Percentiles rank a stretch among this genome's conserved stretches.
phyloP scores from a whole-genome alignment of 331 rosid species.

The Cydonia oblonga region DNA sequence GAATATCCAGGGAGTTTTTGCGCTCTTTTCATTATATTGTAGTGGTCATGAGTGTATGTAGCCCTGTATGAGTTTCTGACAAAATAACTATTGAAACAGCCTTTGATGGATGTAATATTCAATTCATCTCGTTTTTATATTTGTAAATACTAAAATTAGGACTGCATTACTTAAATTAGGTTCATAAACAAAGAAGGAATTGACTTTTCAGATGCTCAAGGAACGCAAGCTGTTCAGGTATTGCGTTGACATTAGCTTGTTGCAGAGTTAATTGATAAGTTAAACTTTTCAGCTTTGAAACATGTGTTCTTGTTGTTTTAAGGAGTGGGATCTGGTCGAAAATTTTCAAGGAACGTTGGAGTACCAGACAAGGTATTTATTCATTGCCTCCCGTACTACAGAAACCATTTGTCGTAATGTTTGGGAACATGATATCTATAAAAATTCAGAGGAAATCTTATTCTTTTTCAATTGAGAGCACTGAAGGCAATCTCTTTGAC shows the following conservation, averaged over 20 bases:
- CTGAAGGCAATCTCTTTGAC: background rate
- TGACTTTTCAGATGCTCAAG: constrained; percentile 96
- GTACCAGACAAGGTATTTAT: constrained; percentile 87
- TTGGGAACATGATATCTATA: background rate
- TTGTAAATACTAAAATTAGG: constrained; percentile 2
- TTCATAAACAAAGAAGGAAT: constrained; percentile 89
- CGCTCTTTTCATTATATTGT: background rate
- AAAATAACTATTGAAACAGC: background rate
- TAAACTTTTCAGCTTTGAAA: constrained; percentile 12
- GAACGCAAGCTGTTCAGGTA: constrained; percentile 98
- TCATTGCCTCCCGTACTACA: background rate
- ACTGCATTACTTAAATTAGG: constrained; percentile 32
- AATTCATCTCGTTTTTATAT: constrained; percentile 7
- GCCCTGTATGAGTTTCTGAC: background rate
- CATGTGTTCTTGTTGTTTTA: constrained; percentile 11
- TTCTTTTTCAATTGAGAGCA: background rate
- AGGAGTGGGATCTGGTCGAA: constrained; percentile 99
- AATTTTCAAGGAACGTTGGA: constrained; percentile 88
- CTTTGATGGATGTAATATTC: background rate
- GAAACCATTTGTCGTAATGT: constrained; percentile 1
- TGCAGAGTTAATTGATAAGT: constrained; percentile 10
- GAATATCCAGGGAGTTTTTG: background rate
- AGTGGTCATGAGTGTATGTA: background rate
- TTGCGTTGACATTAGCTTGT: constrained; percentile 14
- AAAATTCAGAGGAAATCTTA: background rate